Evolutionary conservation across 371 early-diverging fungal genomes (phyloP).

Genomic region (Mortierella sp.): DNA sequence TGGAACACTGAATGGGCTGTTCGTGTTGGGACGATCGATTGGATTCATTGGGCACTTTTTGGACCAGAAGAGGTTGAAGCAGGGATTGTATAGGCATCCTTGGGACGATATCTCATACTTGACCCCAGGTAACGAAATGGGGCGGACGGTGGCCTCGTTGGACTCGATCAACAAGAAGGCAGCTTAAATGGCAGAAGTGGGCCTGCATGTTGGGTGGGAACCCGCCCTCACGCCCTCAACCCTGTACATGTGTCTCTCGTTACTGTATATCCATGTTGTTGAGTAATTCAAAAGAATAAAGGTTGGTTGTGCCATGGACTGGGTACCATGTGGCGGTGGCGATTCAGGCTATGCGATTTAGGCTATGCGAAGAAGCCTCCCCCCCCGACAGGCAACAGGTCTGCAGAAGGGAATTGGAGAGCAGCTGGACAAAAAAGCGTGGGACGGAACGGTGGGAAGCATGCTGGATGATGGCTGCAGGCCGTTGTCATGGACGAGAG

Average conservation of each 20-base stretch:
- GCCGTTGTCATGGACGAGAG: no score
- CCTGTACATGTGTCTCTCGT: background rate
- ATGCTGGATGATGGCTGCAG: no score
- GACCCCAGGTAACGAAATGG: conserved; percentile 63
- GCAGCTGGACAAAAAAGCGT: no score
- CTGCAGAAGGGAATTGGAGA: no score
- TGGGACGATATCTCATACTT: conserved; percentile 98
- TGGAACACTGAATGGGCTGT: conserved; percentile 96
- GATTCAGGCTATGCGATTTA: no score
- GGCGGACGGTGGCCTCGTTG: conserved; percentile 55
- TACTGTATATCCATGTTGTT: background rate
- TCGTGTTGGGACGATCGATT: conserved; percentile 94
- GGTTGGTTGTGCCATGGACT: no score
- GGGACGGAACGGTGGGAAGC: no score
- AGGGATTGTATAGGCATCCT: conserved; percentile 96
- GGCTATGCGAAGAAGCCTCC: no score
- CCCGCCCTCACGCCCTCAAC: no score
- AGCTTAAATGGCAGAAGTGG: conserved; percentile 25
- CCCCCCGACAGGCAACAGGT: no score
- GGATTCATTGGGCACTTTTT: conserved; percentile 97
- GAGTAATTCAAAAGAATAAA: background rate
- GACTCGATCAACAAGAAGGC: conserved; percentile 55
- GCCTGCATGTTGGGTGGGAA: background rate
- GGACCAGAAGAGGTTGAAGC: conserved; percentile 98
- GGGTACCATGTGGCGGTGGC: no score